Evolutionary conservation across 768 basidiomycete genomes (phyloP), one percentile per base, ranked within the genome.

Genomic region (Lentinula guzmanii): DNA sequence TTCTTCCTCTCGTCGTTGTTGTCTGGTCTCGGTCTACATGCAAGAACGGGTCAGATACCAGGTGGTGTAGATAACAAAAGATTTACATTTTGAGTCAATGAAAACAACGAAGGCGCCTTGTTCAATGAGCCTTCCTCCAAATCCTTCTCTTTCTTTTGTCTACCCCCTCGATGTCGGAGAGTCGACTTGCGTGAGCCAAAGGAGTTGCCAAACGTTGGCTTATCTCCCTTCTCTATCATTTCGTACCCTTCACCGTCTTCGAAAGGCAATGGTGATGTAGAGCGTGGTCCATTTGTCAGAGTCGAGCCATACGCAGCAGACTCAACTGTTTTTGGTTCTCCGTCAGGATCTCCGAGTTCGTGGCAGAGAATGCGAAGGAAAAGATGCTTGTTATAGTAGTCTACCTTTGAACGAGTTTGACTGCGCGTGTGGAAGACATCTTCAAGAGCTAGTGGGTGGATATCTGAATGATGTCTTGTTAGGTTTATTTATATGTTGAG

Each of bases 311-410:
- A 41, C 1, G 58, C 45, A 15, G 58, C 35, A 39, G 58, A 51
- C 2, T 37, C 34, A 24, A 41, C 42, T 21, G 39, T 35, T 39
- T 35, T 33, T 3, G 57, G 42, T 21, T 33, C 59, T 41, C 71
- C 72, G 18, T 77, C 73, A 16, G 66, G 60, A 43, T 72, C 72
- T 5, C 68, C 70, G 31, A 90, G 75, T 51, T 84, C 77, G 67
- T 92, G 90, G 63, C 82, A 82, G 24, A 91, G 77, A 37, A 89
- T 73, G 18, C 85, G 82, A 41, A 90, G 73, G 74, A 91, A 91
- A 21, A 92, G 79, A 66, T 91, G 89, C 61, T 82, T 78, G 15
- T 71, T 63, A 72, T 87, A 91, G 68, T 90, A 91, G 68, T 90
- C 88, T 10, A 80, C 81, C 71, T 90, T 86, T 6, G 87, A 88